Evolutionary conservation across 345 rosid species (phyloP), one percentile per base, ranked within the genome.

Genomic region (Sonneratia alba): DNA sequence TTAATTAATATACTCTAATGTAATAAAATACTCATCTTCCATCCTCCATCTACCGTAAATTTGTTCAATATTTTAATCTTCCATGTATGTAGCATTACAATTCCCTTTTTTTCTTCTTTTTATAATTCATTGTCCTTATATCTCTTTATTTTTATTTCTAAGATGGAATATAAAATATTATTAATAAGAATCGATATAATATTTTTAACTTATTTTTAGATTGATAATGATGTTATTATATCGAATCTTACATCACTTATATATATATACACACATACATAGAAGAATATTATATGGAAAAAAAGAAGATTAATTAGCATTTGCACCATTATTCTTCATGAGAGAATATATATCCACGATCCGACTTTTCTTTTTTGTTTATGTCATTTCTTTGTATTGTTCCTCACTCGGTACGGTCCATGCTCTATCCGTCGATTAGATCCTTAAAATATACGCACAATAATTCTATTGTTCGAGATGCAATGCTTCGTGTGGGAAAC

Each of bases 21-120:
- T 27, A 16, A 83, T 86, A 81, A 87, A 48, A 66, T 49, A 67
- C 27, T 56, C 62, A 19, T 27, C 32, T 27, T 27, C 32, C 32
- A 27, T 43, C 27, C 24, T 22, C 64, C 19, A 34, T 51, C 59
- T 19, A 27, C 62, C 21, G 7, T 56, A 27, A 79, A 68, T 79
- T 14, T 36, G 63, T 15, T 45, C 73, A 77, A 71, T 76, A 77
- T 74, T 75, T 71, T 71, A 51, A 71, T 76, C 87, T 57, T 55
- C 77, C 32, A 27, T 27, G 32, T 27, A 27, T 80, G 82, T 81
- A 82, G 85, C 55, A 37, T 72, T 49, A 76, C 78, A 75, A 84
- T 85, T 79, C n/a, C n/a, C 79, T 80, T 34, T 64, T 16, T 64
- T 64, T 64, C 11, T 1, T 34, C 36, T 64, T 34, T 64, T 27